Evolutionary conservation across 2,329 filamentous ascomycete species (phyloP).

Genomic region (Claviceps capensis): DNA sequence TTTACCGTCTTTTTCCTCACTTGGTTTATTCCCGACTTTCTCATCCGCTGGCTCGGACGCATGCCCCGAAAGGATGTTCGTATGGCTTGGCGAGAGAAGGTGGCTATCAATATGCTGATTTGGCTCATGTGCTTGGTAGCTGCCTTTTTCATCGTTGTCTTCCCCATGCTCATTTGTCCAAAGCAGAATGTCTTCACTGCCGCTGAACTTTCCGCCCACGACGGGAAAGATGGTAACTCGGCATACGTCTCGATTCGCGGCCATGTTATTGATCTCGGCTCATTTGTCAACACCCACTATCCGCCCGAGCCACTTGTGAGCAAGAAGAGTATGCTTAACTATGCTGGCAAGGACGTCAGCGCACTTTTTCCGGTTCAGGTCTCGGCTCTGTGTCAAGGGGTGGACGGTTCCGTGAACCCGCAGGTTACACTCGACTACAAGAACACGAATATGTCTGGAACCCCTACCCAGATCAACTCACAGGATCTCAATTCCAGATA

Average conservation of each 20-base stretch:
- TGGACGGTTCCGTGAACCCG: constrained; percentile 47
- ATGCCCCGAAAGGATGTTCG: constrained; percentile 91
- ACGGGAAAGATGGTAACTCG: constrained; percentile 52
- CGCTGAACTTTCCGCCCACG: constrained; percentile 56
- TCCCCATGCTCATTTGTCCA: constrained; percentile 81
- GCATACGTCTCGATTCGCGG: constrained; percentile 77
- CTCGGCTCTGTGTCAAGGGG: constrained; percentile 75
- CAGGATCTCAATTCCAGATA: constrained; percentile 65
- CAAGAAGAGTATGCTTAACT: constrained; percentile 54
- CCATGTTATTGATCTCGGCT: constrained; percentile 69
- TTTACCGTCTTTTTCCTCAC: constrained; percentile 72
- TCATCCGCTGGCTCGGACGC: constrained; percentile 60
- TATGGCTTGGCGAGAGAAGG: constrained; percentile 88
- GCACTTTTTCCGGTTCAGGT: constrained; percentile 88
- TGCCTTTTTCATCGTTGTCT: constrained; percentile 80
- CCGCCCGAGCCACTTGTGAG: constrained; percentile 34
- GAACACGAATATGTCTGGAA: constrained; percentile 58
- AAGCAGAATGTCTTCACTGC: constrained; percentile 78
- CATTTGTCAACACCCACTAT: constrained; percentile 67
- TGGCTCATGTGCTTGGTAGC: constrained; percentile 71
- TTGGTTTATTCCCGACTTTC: constrained; percentile 75
- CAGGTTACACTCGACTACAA: constrained; percentile 78
- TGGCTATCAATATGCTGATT: constrained; percentile 96
- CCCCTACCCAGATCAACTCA: constrained; percentile 47
- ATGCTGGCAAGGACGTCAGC: constrained; percentile 80